Evolutionary conservation across 1,284 basidiomycete genomes (phyloP).

Genomic region (Sphaerobolus stellatus): DNA sequence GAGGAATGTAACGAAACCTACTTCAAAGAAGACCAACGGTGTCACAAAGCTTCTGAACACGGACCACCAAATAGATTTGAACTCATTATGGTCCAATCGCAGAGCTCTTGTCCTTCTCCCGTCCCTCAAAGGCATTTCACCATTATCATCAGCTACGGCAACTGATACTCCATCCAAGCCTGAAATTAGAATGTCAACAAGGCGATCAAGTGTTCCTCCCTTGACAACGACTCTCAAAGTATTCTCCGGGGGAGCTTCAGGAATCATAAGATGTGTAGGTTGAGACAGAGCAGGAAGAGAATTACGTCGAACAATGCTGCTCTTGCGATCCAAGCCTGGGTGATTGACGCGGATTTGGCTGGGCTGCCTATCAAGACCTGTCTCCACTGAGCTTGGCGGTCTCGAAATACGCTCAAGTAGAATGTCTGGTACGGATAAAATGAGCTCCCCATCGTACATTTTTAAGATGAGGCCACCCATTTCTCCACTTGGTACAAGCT

Average conservation of each 20-base stretch:
- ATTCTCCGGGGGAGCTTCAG: slow-evolving; percentile 59
- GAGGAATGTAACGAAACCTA: slow-evolving; percentile 33
- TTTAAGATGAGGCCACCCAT: slow-evolving; percentile 68
- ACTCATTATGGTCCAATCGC: slow-evolving; percentile 68
- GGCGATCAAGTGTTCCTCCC: slow-evolving; percentile 69
- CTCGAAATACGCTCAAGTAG: slow-evolving; percentile 52
- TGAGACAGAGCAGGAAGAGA: slow-evolving; percentile 74
- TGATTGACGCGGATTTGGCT: slow-evolving; percentile 68
- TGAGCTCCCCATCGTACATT: slow-evolving; percentile 69
- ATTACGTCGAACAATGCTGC: slow-evolving; percentile 68
- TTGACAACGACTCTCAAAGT: slow-evolving; percentile 73
- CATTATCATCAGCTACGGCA: slow-evolving; percentile 78
- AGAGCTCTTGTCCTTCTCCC: slow-evolving; percentile 68
- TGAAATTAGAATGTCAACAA: slow-evolving; percentile 72
- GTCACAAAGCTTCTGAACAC: slow-evolving; percentile 76
- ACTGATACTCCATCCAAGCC: slow-evolving; percentile 76
- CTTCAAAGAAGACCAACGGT: slow-evolving; percentile 79
- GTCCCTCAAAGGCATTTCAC: slow-evolving; percentile 71
- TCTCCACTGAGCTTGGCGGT: slow-evolving; percentile 60
- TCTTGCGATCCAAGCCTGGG: slow-evolving; percentile 67
- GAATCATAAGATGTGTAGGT: slow-evolving; percentile 48
- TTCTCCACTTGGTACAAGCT: slow-evolving; percentile 30
- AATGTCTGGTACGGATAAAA: slow-evolving; percentile 50
- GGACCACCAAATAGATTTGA: slow-evolving; percentile 75
- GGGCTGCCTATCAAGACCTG: slow-evolving; percentile 53